Evolutionary conservation across 2,329 filamentous ascomycete species (phyloP), one percentile per base, ranked within the genome.

Genomic region (Epichloe gansuensis): DNA sequence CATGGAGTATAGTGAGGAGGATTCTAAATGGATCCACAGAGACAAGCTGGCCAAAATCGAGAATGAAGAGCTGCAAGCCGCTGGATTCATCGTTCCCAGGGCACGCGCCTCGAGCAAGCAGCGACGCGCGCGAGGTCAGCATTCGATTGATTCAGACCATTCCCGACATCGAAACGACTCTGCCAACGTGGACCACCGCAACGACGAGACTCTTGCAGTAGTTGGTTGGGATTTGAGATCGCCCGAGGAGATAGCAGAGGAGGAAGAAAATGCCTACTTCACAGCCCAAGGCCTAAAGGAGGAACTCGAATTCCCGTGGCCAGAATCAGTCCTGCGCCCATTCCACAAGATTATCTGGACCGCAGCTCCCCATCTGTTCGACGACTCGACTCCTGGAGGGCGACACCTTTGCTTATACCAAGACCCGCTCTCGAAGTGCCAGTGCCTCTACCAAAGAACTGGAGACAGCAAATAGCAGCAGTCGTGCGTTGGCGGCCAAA

Each of bases 271-370:
- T 47, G 63, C 68, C 51, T 81, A 80, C 57, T 78, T 74, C 61
- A 67, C 74, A 59, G 67, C 70, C 62, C 78, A 69, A 69, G 78
- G 60, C 71, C 65, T 62, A 85, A 77, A 69, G 79, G 74, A 72
- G 80, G 70, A 72, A 95, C 91, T 45, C 83, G 88, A 51, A 96
- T 98, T 64, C 93, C 93, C 1, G 77, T 97, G 39, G 83, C 89
- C 34, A 91, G 88, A 61, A 73, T 79, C 13, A 95, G 88, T 64
- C 86, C 87, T 2, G 78, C 82, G 21, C 89, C 90, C 11, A 83
- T 94, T 54, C 80, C 87, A 2, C 67, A 78, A 50, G 81, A 85
- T 48, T 81, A 84, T 57, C 74, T 88, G 46, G 90, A 91, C 58
- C 81, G 90, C 57, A 85, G 89, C 60, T 82, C 80, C 25, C 82